phyloP scores from a whole-genome alignment of 306 rosid species.

The Bauhinia variegata region DNA sequence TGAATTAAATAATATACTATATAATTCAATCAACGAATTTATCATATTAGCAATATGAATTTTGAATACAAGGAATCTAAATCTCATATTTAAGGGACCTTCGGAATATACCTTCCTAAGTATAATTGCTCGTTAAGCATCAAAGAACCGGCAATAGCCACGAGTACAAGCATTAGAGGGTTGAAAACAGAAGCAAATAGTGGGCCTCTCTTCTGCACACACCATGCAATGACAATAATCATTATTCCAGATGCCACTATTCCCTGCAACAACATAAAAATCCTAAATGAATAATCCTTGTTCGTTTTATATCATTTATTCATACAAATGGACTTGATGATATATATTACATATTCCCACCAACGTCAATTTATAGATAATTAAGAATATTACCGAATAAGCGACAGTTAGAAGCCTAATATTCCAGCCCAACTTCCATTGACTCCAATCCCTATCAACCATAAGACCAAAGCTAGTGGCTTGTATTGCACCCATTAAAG shows the following conservation, averaged over 20 bases:
- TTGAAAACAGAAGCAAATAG: background rate
- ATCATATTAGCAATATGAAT: too few species aligned
- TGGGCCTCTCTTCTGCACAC: background rate
- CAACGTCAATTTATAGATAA: too few species aligned
- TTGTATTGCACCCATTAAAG: conserved; percentile 22
- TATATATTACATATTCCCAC: too few species aligned
- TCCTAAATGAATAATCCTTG: too few species aligned
- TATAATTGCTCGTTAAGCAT: too few species aligned
- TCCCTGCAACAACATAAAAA: background rate
- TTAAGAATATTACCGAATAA: conserved; percentile 20
- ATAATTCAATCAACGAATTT: too few species aligned
- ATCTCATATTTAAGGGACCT: too few species aligned
- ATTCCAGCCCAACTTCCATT: conserved; percentile 27
- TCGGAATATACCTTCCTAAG: too few species aligned
- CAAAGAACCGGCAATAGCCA: background rate
- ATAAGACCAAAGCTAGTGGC: conserved; percentile 20
- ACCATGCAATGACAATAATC: background rate
- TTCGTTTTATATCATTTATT: too few species aligned
- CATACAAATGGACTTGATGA: too few species aligned
- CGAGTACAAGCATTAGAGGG: background rate
- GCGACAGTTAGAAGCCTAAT: conserved; percentile 24
- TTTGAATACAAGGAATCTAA: too few species aligned
- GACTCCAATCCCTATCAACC: conserved; percentile 36
- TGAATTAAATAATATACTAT: too few species aligned
- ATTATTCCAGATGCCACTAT: background rate